phyloP scores from a whole-genome alignment of 176 grass and related monocot species.

The Pontederia paniculata region DNA sequence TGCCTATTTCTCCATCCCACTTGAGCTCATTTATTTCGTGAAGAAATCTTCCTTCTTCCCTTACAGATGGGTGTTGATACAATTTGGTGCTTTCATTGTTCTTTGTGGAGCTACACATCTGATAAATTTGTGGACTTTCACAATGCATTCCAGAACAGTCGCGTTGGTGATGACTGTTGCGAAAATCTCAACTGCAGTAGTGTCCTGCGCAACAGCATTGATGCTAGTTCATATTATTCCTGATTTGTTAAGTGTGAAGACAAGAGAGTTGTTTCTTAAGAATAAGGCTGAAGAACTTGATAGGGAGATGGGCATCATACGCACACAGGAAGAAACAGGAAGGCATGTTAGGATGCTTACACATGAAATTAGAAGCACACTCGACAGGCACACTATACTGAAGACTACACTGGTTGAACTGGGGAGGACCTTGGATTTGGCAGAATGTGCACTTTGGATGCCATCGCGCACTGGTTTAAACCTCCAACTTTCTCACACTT shows the following conservation, averaged over 20 bases:
- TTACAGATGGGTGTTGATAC: slow-evolving; percentile 59
- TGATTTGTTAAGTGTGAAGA: slow-evolving; percentile 60
- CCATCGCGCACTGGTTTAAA: slow-evolving; percentile 41
- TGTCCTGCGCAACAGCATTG: slow-evolving; percentile 53
- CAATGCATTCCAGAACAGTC: slow-evolving; percentile 40
- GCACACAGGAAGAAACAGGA: slow-evolving; percentile 56
- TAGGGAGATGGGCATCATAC: slow-evolving; percentile 55
- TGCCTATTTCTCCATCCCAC: slow-evolving; percentile 64
- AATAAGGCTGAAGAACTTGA: slow-evolving; percentile 60
- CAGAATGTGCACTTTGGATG: slow-evolving; percentile 62
- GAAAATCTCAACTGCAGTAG: slow-evolving; percentile 46
- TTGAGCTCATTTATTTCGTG: slow-evolving; percentile 81
- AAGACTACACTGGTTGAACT: slow-evolving; percentile 62
- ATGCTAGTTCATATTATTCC: slow-evolving; percentile 73
- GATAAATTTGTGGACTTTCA: slow-evolving; percentile 65
- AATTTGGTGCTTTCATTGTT: slow-evolving; percentile 63
- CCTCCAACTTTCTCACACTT: slow-evolving; percentile 53
- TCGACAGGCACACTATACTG: slow-evolving; percentile 59
- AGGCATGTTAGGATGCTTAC: slow-evolving; percentile 71
- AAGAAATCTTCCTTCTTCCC: slow-evolving; percentile 73
- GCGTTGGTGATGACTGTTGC: slow-evolving; percentile 56
- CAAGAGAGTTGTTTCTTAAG: slow-evolving; percentile 50
- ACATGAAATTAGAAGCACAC: slow-evolving; percentile 60
- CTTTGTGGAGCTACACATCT: slow-evolving; percentile 65
- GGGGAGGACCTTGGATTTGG: slow-evolving; percentile 39